Percentiles rank a stretch among this genome's conserved stretches.
phyloP scores from a whole-genome alignment of 371 early-diverging fungal genomes.

The Massospora cicadina region DNA sequence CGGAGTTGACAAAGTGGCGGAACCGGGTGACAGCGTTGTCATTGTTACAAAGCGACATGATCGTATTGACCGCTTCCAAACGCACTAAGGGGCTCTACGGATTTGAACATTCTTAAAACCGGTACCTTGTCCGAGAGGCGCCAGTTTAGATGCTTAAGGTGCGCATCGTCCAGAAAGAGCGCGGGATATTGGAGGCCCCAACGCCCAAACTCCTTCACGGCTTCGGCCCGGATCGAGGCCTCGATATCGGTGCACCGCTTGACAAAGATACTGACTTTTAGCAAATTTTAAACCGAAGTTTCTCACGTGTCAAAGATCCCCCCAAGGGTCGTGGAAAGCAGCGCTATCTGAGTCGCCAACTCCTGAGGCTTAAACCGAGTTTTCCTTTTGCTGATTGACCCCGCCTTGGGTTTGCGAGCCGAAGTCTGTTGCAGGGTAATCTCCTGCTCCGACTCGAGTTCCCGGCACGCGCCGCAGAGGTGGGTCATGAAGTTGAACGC shows the following conservation, averaged over 20 bases:
- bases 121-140: constrained; percentile 56
- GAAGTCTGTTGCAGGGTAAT: constrained; percentile 46
- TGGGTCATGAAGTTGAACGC: constrained; percentile 37
- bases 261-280: constrained; percentile 44
- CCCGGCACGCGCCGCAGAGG: constrained; percentile 40
- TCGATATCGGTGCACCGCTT: constrained; percentile 82
- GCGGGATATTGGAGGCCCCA: constrained; percentile 57
- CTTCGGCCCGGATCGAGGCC: constrained; percentile 63
- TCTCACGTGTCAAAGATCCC: constrained; percentile 43
- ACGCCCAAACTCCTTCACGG: constrained; percentile 49
- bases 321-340: constrained; percentile 22
- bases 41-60: constrained; percentile 29
- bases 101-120: not conserved
- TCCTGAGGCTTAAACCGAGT: constrained; percentile 15
- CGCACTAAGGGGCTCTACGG: constrained; percentile 31
- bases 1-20: constrained; percentile 48
- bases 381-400: constrained; percentile 6
- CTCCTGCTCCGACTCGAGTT: constrained; percentile 29
- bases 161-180: constrained; percentile 45
- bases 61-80: constrained; percentile 33
- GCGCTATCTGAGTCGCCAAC: constrained; percentile 17
- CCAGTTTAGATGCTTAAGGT: constrained; percentile 75
- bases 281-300: not conserved
- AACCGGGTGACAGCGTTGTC: constrained; percentile 31
- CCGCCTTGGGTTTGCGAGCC: constrained; percentile 19